Evolutionary conservation across 2,329 filamentous ascomycete species (phyloP), one percentile per base, ranked within the genome.

Genomic region (Fusarium euwallaceae): DNA sequence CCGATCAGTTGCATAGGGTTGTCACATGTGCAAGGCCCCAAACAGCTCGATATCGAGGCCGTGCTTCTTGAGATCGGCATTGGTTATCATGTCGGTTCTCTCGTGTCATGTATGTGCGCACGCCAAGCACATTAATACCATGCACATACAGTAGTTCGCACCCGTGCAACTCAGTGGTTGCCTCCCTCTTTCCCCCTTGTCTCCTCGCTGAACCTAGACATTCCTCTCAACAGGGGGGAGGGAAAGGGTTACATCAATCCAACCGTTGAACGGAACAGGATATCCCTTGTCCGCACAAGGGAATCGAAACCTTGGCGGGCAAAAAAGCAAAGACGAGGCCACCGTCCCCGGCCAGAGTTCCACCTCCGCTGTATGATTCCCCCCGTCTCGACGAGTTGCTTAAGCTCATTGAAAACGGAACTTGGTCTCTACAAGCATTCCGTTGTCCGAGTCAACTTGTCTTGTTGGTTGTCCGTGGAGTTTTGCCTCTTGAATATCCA

Each of bases 201-300:
- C 34, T 16, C 24, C 29, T 36, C 32, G 36, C 53, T 20, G 45
- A 56, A 12, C 36, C 32, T 24, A 59, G 53, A 37, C 53, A 59
- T 36, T 64, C 27, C 29, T 20, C 39, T 20, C 12, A 39, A 22
- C 29, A 58, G 60, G 58, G 43, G 45, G 51, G 24, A 62, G 43
- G 45, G 51, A 20, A 62, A 64, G 45, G 63, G 56, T 68, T 67
- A 62, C 67, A 71, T 73, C 56, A 59, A 32, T 37, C 60, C 45
- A 61, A 36, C 51, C 32, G 20, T 67, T 72, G 32, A 29, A 66
- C 48, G 53, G 66, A 69, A 39, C 43, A 45, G 43, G 22, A 55
- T 64, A 45, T 45, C 24, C 48, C 55, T 56, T 43, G 45, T 62
- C 48, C 51, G 48, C 51, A 20, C n/a, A 20, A 22, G 61, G 61